Base-by-base conservation (phyloP, 345 rosid species). In the Excoecaria cochinchinensis region DNA sequence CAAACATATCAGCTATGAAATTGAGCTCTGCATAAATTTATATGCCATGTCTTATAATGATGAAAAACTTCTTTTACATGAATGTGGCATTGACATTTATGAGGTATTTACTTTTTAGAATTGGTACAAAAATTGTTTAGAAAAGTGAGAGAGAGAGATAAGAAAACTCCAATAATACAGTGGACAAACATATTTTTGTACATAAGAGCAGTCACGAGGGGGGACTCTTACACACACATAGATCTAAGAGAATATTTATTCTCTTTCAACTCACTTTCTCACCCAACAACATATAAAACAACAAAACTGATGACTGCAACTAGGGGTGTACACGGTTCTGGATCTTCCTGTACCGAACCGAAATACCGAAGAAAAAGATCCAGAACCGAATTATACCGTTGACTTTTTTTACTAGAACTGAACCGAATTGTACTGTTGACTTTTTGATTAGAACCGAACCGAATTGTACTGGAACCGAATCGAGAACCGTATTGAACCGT, bases 261-360 rank as follows among this genome's bases (percentile, higher is more conserved):
- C 79, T 62, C 77, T 65, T 67, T n/a, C n/a, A 44, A 21, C 12
- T 31, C 56, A 47, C 70, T 82, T 61, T 36, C 58, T 13, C 22
- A 67, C n/a, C 77, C 73, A 85, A 80, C 85, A 84, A 83, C 89
- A 82, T 67, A 82, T 74, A 85, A 85, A 80, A 85, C 87, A 86
- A 86, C 76, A 77, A 78, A 81, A 88, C 73, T 64, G 80, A 66
- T 74, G 81, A 83, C 83, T 66, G 79, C n/a, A n/a, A n/a, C n/a
- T n/a, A n/a, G n/a, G n/a, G n/a, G n/a, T n/a, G n/a, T n/a, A n/a
- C n/a, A n/a, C n/a, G n/a, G n/a, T n/a, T n/a, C n/a, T n/a, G n/a
- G n/a, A n/a, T n/a, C n/a, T n/a, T n/a, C n/a, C n/a, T n/a, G n/a
- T n/a, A n/a, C n/a, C n/a, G n/a, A n/a, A n/a, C n/a, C n/a, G n/a